phyloP scores from a whole-genome alignment of 2,329 filamentous ascomycete genomes.

The Apiospora aurea region DNA sequence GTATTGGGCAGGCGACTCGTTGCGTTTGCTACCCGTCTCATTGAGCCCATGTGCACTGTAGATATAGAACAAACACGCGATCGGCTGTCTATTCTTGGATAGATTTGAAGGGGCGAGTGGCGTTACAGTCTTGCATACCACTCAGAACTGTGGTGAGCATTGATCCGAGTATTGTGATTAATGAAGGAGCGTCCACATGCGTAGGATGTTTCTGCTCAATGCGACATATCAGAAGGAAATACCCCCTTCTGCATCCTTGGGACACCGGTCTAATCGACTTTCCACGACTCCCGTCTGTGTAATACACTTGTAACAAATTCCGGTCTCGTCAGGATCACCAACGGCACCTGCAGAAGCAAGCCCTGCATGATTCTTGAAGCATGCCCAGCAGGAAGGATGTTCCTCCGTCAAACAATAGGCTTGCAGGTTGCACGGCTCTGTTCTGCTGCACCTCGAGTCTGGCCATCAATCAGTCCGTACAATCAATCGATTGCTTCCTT shows the following conservation, averaged over 20 bases:
- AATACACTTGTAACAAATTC: neutral
- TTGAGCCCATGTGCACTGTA: neutral
- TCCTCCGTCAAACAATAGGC: neutral
- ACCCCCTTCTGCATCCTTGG: neutral
- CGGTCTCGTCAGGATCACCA: neutral
- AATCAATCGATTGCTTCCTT: neutral
- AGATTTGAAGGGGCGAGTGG: constrained; percentile 13
- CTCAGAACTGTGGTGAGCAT: constrained; percentile 2
- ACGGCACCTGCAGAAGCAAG: neutral
- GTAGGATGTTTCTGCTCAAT: neutral
- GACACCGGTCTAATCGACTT: neutral
- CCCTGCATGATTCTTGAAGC: neutral
- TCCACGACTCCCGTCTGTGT: neutral
- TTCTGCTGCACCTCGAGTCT: neutral
- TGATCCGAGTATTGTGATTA: neutral
- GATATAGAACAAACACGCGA: neutral
- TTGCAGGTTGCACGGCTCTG: neutral
- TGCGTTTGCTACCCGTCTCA: neutral
- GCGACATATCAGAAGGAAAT: neutral
- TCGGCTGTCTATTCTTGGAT: neutral
- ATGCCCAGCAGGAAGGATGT: neutral
- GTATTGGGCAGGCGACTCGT: neutral
- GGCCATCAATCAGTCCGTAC: neutral
- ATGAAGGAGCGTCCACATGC: constrained; percentile 10
- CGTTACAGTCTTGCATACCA: neutral